These are phyloP conservation scores for Colletotrichum paranaense DNA, from an alignment of 2,329 filamentous ascomycete species.

Conservation along the genomic window DNA sequence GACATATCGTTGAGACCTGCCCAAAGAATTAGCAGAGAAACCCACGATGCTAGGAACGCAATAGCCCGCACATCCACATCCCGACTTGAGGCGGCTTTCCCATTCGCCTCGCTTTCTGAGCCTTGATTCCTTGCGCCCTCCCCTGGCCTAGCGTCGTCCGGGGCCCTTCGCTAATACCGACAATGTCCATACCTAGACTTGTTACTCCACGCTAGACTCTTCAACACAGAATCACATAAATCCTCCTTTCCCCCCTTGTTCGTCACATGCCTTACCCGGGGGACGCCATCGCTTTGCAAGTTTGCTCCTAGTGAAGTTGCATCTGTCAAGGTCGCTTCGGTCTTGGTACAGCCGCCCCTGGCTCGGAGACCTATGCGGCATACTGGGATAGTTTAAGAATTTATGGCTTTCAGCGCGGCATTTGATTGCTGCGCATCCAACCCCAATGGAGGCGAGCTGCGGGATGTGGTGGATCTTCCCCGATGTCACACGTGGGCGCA, in stretches of 20 bases:
- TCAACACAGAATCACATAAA: background rate
- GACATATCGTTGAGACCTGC: background rate
- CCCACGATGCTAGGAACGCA: background rate
- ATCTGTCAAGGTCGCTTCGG: no score
- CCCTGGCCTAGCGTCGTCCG: background rate
- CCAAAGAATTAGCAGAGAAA: background rate
- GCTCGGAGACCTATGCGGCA: no score
- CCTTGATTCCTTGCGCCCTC: background rate
- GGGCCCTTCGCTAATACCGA: background rate
- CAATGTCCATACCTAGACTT: background rate
- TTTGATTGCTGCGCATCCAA: background rate
- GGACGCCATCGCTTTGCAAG: no score
- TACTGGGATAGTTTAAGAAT: background rate
- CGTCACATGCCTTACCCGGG: background rate
- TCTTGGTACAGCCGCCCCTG: no score
- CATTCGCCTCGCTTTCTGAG: background rate
- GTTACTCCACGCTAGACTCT: background rate
- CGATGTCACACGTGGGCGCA: background rate
- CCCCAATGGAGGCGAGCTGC: background rate
- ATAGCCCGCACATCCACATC: background rate
- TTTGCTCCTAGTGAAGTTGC: no score
- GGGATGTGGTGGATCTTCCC: background rate
- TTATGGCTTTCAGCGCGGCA: background rate
- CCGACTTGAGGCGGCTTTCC: background rate
- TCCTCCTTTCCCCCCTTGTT: background rate